Conservation (phyloP, 2,329 filamentous ascomycete genomes). For the Botrytis fragariae region DNA sequence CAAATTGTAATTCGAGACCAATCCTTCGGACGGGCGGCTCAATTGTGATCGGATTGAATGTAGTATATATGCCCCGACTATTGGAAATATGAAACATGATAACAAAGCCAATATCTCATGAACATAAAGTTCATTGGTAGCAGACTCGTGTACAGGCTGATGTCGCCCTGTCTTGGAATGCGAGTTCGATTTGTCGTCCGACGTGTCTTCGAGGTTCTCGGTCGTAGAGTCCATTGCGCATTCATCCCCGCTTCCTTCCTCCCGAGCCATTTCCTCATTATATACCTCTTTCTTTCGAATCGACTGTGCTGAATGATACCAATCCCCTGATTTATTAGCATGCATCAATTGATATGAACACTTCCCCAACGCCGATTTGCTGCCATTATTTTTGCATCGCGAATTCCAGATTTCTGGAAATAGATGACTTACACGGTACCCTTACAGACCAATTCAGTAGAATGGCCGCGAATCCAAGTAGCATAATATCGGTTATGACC, state of each 20-base stretch:
- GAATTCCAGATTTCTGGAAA: neutral
- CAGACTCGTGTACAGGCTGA: slow-evolving; percentile 39
- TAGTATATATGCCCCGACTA: slow-evolving; percentile 78
- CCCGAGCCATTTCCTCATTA: slow-evolving; percentile 36
- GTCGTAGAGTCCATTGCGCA: slow-evolving; percentile 32
- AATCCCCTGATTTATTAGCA: slow-evolving; percentile 52
- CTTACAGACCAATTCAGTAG: slow-evolving; percentile 93
- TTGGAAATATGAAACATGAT: slow-evolving; percentile 75
- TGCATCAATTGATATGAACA: neutral
- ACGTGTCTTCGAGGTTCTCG: slow-evolving; percentile 33
- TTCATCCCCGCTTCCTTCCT: slow-evolving; percentile 49
- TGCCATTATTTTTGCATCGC: neutral
- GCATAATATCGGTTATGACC: slow-evolving; percentile 79
- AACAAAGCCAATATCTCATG: slow-evolving; percentile 74
- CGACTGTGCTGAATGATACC: slow-evolving; percentile 71
- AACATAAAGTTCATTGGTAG: slow-evolving; percentile 63
- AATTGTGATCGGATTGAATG: slow-evolving; percentile 79
- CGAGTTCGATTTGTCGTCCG: slow-evolving; percentile 16
- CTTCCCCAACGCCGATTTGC: too few relatives aligned
- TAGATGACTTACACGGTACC: slow-evolving; percentile 60
- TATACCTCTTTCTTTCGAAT: slow-evolving; percentile 54
- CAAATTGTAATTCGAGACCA: slow-evolving; percentile 91
- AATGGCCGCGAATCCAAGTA: slow-evolving; percentile 75
- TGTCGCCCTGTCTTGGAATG: slow-evolving; percentile 29
- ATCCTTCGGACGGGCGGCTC: slow-evolving; percentile 76